A percentile compares a stretch with the other conserved stretches of the same genome.
These are phyloP conservation scores for Cryptosporidium xiaoi DNA, from an alignment of 169 alveolate species.

Conservation along the genomic window DNA sequence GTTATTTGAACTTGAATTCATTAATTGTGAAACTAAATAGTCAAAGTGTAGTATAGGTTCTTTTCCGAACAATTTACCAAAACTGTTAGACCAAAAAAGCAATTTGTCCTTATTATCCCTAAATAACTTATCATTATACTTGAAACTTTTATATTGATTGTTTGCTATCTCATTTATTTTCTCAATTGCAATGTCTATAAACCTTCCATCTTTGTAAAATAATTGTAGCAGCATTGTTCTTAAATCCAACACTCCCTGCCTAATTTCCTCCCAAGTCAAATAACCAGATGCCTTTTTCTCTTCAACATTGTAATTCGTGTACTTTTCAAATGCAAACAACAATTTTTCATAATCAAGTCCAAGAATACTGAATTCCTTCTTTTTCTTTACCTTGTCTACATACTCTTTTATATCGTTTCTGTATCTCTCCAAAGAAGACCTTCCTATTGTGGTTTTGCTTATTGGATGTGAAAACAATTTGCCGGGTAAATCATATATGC, in stretches of 20 bases:
- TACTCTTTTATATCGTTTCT: slow-evolving; percentile 53
- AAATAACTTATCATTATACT: neutral
- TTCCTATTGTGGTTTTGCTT: slow-evolving; percentile 53
- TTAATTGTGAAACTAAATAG: slow-evolving; percentile 44
- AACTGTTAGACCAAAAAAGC: slow-evolving; percentile 35
- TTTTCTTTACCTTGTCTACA: neutral
- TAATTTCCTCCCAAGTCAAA: slow-evolving; percentile 49
- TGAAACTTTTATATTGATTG: neutral
- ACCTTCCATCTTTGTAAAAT: slow-evolving; percentile 36
- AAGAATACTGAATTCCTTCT: slow-evolving; percentile 4
- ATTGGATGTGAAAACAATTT: slow-evolving; percentile 50
- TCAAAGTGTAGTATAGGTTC: slow-evolving; percentile 63
- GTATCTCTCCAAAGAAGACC: slow-evolving; percentile 39
- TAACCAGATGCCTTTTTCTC: neutral
- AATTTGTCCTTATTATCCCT: neutral
- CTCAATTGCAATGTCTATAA: slow-evolving; percentile 3
- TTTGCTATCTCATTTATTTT: slow-evolving; percentile 42
- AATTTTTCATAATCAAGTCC: slow-evolving; percentile 15
- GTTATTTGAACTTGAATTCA: slow-evolving; percentile 28
- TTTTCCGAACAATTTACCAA: slow-evolving; percentile 25
- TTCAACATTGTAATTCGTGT: neutral
- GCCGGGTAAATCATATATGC: slow-evolving; percentile 27
- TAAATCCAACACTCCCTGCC: slow-evolving; percentile 54
- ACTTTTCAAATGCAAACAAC: neutral
- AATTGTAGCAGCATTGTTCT: slow-evolving; percentile 24